Conservation (phyloP, 2,329 filamentous ascomycete species). For the Hypoxylon sp. region DNA sequence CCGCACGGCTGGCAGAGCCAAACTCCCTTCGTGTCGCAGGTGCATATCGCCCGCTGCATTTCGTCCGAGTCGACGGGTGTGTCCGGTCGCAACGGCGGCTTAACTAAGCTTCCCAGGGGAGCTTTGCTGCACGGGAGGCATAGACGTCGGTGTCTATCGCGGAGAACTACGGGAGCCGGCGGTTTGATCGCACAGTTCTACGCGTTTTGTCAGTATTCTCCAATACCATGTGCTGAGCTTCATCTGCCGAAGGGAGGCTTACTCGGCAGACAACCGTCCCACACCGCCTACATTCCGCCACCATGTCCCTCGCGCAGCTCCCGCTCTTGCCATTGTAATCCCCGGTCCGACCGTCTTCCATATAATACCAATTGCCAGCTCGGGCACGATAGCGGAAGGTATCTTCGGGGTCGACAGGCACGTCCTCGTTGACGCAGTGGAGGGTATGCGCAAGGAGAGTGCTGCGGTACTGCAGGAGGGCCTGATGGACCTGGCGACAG, state of each 20-base stretch:
- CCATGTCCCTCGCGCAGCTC: slow-evolving; percentile 88
- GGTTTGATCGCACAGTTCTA: slow-evolving; percentile 94
- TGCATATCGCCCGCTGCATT: slow-evolving; percentile 69
- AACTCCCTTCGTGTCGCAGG: slow-evolving; percentile 69
- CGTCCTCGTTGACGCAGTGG: slow-evolving; percentile 80
- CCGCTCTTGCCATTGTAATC: slow-evolving; percentile 76
- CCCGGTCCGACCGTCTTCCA: slow-evolving; percentile 63
- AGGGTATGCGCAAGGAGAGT: slow-evolving; percentile 81
- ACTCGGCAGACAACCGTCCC: slow-evolving; percentile 84
- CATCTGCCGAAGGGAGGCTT: slow-evolving; percentile 52
- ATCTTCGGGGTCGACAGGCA: slow-evolving; percentile 67
- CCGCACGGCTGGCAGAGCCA: slow-evolving; percentile 92
- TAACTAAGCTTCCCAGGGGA: slow-evolving; percentile 71
- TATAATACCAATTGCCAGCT: slow-evolving; percentile 70
- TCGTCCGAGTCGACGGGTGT: slow-evolving; percentile 64
- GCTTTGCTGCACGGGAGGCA: slow-evolving; percentile 81
- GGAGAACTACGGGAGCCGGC: slow-evolving; percentile 75
- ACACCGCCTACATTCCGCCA: slow-evolving; percentile 84
- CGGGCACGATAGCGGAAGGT: slow-evolving; percentile 70
- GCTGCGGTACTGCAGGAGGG: slow-evolving; percentile 81
- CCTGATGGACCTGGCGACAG: slow-evolving; percentile 82
- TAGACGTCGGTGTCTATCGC: slow-evolving; percentile 82
- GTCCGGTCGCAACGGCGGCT: slow-evolving; percentile 59
- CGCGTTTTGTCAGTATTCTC: slow-evolving; percentile 8
- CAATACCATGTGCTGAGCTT: slow-evolving; percentile 24